A percentile compares a stretch with the other conserved stretches of the same genome.
Evolutionary conservation across 192 early-diverging fungal genomes (phyloP).

Genomic region (Backusella australiensis): DNA sequence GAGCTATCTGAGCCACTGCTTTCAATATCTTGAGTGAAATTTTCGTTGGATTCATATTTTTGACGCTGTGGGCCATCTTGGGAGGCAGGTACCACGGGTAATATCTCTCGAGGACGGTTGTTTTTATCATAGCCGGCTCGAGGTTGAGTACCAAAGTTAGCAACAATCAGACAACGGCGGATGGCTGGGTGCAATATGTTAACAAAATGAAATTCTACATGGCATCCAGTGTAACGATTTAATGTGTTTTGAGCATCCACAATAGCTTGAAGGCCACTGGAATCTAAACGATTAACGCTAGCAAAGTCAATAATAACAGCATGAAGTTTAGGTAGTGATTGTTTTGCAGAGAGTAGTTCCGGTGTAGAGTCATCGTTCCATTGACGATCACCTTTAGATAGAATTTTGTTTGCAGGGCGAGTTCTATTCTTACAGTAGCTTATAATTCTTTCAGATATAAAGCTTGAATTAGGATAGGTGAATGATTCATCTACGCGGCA

Average conservation of each 20-base stretch:
- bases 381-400: conserved; percentile 25
- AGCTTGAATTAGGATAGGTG: conserved; percentile 72
- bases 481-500: conserved; percentile 69
- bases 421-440: conserved; percentile 27
- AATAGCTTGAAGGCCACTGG: conserved; percentile 37
- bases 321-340: conserved; percentile 26
- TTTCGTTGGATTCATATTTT: not conserved
- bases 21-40: not conserved
- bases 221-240: conserved; percentile 30
- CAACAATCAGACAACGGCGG: conserved; percentile 29
- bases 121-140: not conserved
- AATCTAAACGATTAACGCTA: conserved; percentile 37
- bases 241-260: conserved; percentile 34
- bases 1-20: not conserved
- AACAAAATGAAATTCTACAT: conserved; percentile 38
- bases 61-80: conserved; percentile 26
- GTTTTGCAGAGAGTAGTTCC: conserved; percentile 28
- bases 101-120: conserved; percentile 20
- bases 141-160: conserved; percentile 33
- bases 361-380: conserved; percentile 35
- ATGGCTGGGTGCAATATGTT: conserved; percentile 31
- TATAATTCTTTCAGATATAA: conserved; percentile 56
- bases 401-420: not conserved
- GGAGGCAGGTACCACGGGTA: conserved; percentile 32
- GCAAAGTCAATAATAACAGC: conserved; percentile 37